Conservation (phyloP, 83 land plant species). For the Isoetes engelmannii region DNA sequence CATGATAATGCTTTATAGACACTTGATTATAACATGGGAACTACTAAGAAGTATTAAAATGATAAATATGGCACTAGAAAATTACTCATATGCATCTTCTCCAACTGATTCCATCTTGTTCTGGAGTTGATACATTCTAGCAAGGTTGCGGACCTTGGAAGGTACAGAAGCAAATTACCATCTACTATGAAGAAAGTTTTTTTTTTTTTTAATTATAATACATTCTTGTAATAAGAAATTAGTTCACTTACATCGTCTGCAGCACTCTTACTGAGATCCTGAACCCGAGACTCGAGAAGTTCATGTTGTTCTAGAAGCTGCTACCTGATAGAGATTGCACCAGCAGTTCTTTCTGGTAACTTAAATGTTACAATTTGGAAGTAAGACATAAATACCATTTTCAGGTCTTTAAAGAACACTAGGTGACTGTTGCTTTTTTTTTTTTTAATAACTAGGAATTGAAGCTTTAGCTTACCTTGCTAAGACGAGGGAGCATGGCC, state of each 20-base stretch:
- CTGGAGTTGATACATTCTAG: constrained; percentile 92
- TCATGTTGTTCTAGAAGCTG: constrained; percentile 88
- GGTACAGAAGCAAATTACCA: not conserved
- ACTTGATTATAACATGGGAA: not conserved
- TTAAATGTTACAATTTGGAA: constrained; percentile 20
- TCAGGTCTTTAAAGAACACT: not conserved
- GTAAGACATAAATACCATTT: not conserved
- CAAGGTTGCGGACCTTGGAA: constrained; percentile 77
- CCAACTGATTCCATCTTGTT: constrained; percentile 92
- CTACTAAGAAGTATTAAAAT: not conserved
- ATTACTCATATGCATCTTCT: constrained; percentile 82
- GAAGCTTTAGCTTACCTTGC: constrained; percentile 43
- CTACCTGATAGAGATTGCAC: constrained; percentile 68
- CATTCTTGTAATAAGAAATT: not conserved
- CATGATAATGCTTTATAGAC: not conserved
- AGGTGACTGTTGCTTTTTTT: no score
- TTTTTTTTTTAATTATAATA: not conserved
- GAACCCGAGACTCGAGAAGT: constrained; percentile 67
- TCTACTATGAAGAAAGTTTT: not conserved
- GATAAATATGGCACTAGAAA: not conserved
- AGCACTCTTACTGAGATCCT: constrained; percentile 61
- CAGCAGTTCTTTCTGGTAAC: constrained; percentile 78
- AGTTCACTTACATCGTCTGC: constrained; percentile 60
- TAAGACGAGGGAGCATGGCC: constrained; percentile 57
- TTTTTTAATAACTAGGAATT: no score